phyloP scores from a whole-genome alignment of 768 basidiomycete genomes.

The Leccinum longicurvipes region DNA sequence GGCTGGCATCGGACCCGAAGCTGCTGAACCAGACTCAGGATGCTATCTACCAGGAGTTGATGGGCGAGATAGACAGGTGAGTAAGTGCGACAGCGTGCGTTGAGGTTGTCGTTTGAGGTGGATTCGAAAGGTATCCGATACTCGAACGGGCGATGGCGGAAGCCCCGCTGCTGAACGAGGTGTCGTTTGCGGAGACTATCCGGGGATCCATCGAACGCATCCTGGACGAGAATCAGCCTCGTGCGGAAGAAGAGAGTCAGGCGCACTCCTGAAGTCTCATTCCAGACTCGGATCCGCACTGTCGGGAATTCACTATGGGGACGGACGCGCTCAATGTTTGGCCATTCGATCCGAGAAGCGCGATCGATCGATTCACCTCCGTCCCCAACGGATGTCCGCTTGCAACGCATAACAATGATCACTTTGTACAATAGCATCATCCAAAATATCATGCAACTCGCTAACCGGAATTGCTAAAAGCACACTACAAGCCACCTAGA shows the following conservation, averaged over 20 bases:
- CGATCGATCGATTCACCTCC: neutral
- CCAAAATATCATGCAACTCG: neutral
- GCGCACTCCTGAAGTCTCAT: neutral
- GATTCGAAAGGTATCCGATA: conserved; percentile 54
- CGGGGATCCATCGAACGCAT: conserved; percentile 43
- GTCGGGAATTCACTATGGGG: neutral
- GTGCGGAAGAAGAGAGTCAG: neutral
- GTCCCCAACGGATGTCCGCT: conserved; percentile 3
- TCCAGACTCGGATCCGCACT: too few species aligned
- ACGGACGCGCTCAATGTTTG: neutral
- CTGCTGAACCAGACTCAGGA: conserved; percentile 52
- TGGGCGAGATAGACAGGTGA: conserved; percentile 74
- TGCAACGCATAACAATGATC: neutral
- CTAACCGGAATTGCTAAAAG: neutral
- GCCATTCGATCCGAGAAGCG: neutral
- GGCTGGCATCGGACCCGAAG: conserved; percentile 51
- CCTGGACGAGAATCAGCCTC: conserved; percentile 38
- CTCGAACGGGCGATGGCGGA: conserved; percentile 61
- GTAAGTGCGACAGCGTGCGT: neutral
- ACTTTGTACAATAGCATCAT: neutral
- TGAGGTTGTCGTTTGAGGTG: neutral
- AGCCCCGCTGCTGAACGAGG: conserved; percentile 46
- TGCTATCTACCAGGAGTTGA: conserved; percentile 53
- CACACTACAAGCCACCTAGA: neutral
- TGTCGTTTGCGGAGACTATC: conserved; percentile 42